Conservation (phyloP, 225 moss, liverwort and hornwort genomes). For the Rhytidiadelphus loreus region DNA sequence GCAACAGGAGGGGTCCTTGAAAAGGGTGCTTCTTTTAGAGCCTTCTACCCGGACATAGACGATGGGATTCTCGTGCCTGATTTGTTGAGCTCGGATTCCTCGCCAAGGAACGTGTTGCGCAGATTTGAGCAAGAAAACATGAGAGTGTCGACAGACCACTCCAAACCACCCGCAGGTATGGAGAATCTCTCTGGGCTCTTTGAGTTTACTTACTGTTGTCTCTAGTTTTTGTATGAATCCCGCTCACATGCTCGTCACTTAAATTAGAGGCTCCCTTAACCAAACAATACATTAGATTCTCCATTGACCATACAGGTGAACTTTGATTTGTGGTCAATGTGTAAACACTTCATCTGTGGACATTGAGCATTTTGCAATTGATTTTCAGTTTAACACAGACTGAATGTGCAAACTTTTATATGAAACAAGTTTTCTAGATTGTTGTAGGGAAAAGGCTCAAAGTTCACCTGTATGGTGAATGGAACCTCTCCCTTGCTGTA, state of each 20-base stretch:
- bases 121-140: not conserved
- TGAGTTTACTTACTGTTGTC: not conserved
- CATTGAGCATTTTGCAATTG: not conserved
- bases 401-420: not conserved
- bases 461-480: not conserved
- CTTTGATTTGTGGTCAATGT: not conserved
- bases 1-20: not conserved
- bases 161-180: constrained; percentile 7
- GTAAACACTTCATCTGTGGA: too few species aligned
- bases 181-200: not conserved
- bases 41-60: constrained; percentile 15
- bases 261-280: not conserved
- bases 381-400: not conserved
- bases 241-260: not conserved
- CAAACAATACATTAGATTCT: not conserved
- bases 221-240: not conserved
- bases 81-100: not conserved
- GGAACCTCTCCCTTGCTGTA: not conserved
- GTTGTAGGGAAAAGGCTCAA: not conserved
- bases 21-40: constrained; percentile 19
- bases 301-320: not conserved
- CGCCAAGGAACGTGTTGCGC: not conserved
- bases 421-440: not conserved
- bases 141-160: not conserved
- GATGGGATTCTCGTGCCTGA: not conserved